Evolutionary conservation across 1,139 yeast genomes (phyloP), one percentile per base, ranked within the genome.

Genomic region (Diutina rugosa): DNA sequence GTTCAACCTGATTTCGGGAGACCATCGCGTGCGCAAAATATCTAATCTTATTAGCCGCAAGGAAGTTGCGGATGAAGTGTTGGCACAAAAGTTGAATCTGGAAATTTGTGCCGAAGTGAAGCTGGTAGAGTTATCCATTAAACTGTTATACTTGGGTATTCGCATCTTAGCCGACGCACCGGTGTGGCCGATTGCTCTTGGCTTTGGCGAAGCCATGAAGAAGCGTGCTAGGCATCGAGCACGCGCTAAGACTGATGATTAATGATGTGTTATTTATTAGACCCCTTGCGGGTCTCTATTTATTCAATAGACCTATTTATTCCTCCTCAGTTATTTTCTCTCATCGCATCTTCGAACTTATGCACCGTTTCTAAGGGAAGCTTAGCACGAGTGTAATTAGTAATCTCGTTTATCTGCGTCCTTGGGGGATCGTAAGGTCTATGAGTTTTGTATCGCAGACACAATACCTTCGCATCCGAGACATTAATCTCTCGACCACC

Each of bases 91-190:
- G 44, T 49, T 49, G 53, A 32, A 16, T n/a, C 26, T 10, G n/a
- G 44, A 49, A 6, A 49, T 49, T 16, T 29, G 53, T 16, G 21
- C n/a, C 28, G 53, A 49, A 16, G 53, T 49, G 12, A 49, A 49
- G 28, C 41, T n/a, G 53, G 53, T 49, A 12, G 44, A 49, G 16
- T 49, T 85, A 47, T 80, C 87, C 8, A 72, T 78, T 32, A 78
- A 82, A 63, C 77, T 82, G 35, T 68, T 85, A 55, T 82, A 83
- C 59, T 69, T 86, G 57, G 93, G 93, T 35, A 85, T 86, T 14
- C 72, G 90, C 60, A 81, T 86, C 41, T 73, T 87, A 57, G 89
- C 90, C 1, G 90, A 86, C 70, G 90, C 90, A 0, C 91, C 93
- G 1, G 85, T 86, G 16, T 86, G 93, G 93, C 91, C 93, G 1